Base-by-base conservation (phyloP, 169 alveolate genomes). In the Plasmodium reichenowi region DNA sequence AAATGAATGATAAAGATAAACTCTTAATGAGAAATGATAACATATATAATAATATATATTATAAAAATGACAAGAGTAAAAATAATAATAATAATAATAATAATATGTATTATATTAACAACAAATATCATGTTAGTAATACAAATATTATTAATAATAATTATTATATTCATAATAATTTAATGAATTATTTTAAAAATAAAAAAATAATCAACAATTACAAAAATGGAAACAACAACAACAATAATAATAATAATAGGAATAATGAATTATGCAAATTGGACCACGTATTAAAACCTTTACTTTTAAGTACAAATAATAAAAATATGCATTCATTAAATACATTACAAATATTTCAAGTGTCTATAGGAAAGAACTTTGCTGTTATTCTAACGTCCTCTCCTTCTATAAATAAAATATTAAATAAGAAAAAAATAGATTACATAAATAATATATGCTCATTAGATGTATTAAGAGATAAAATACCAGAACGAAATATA, bases 341-440 rank as follows among this genome's bases (percentile, higher is more conserved):
- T 50, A 52, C 58, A 1, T 45, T 83, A 20, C 91, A 83, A 58
- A 68, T 83, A 68, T 68, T 52, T 56, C 91, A 70, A 56, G 74
- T 83, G 1, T 78, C 73, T 0, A 17, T 83, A n/a, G 91, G 91
- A 15, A 83, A 83, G 32, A 68, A 83, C 13, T 83, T 83, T 54
- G 58, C 59, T 0, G 58, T 83, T 10, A 54, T 83, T 68, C 20
- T 83, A 68, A 83, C 91, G 24, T 83, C 91, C 12, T 68, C 80
- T 5, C 88, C 88, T 15, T 68, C 91, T 10, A 56, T 83, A 13
- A 83, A 67, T 68, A 72, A 72, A 52, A 83, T 83, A 6, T 68
- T 83, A 52, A 83, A 83, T 48, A 70, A 83, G 29, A 80, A 80
- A 68, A 80, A 80, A 70, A 32, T 83, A 9, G 91, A 83, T 68